Percentiles rank a stretch among this genome's conserved stretches.
Evolutionary conservation across 768 basidiomycete genomes (phyloP).

Genomic region (Gyrodon lividus): DNA sequence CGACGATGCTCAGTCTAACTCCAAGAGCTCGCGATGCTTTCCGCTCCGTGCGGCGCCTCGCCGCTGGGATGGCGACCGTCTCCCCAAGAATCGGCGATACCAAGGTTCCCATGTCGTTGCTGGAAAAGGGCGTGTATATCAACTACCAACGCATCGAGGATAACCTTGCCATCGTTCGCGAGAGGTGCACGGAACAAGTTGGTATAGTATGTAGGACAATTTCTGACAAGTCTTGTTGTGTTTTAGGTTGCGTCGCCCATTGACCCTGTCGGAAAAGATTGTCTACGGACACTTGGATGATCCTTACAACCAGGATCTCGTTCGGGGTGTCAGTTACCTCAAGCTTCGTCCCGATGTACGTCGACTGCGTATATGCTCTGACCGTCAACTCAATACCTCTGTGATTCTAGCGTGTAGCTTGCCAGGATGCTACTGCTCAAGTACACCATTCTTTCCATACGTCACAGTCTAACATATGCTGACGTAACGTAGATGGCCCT

Average conservation of each 20-base stretch:
- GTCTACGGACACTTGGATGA: slow-evolving; percentile 98
- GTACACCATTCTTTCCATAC: slow-evolving; percentile 37
- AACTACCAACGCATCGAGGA: slow-evolving; percentile 99
- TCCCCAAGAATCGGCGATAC: slow-evolving; percentile 82
- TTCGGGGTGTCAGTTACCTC: slow-evolving; percentile 91
- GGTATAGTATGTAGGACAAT: not conserved
- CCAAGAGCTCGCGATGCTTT: slow-evolving; percentile 52
- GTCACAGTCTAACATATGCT: slow-evolving; percentile 17
- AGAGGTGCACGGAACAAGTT: slow-evolving; percentile 52
- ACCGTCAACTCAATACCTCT: slow-evolving; percentile 2
- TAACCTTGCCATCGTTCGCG: slow-evolving; percentile 85
- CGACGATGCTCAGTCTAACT: slow-evolving; percentile 64
- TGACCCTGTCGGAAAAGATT: slow-evolving; percentile 96
- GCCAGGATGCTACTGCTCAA: slow-evolving; percentile 90
- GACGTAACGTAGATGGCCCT: slow-evolving; percentile 84
- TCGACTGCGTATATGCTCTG: slow-evolving; percentile 13
- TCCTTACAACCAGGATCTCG: slow-evolving; percentile 86
- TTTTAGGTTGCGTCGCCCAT: slow-evolving; percentile 76
- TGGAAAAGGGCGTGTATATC: slow-evolving; percentile 81
- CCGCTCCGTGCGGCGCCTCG: slow-evolving; percentile 50
- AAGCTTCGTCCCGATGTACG: slow-evolving; percentile 96
- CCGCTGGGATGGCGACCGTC: slow-evolving; percentile 79
- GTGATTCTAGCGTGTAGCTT: slow-evolving; percentile 69
- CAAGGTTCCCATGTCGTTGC: slow-evolving; percentile 84
- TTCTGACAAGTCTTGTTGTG: slow-evolving; percentile 7